Evolutionary conservation across 345 rosid genomes (phyloP), one percentile per base, ranked within the genome.

Genomic region (Tarenaya hassleriana): DNA sequence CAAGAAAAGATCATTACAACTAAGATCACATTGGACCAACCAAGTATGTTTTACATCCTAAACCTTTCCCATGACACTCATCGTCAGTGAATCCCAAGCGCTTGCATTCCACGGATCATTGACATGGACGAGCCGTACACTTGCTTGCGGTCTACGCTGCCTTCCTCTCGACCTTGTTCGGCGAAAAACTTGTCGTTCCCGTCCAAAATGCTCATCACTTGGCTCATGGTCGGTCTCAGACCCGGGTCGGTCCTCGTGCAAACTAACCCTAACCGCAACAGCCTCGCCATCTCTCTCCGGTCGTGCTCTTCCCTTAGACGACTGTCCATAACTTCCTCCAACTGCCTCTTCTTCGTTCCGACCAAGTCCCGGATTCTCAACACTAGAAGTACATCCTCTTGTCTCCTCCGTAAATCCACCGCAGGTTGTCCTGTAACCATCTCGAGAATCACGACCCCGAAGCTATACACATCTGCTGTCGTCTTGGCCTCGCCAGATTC

Each of bases 401-500:
- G 59, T 6, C 47, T 60, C 50, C 82, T 70, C 62, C 84, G 70
- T 21, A 85, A 92, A 56, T 92, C 95, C 0, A 82, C 98, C 6
- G 96, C 96, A 45, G 81, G 79, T 47, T 79, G 94, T 19, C 98
- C 98, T 1, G 78, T 88, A 47, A 92, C 69, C 69, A 88, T 76
- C 80, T 92, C 98, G 1, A 88, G 95, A 24, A 88, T 69, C 53
- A 88, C 81, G 54, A 92, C 81, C 0, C 97, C 95, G 18, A 88
- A 88, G 75, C 98, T 83, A 43, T 92, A 88, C 4, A 92, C 78
- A 70, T 92, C 98, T 0, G 83, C 88, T 66, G 73, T 69, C 7
- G 98, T 65, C 19, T 95, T 83, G 32, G 83, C 95, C 65, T 92
- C 94, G 0, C 96, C 98, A 0, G 84, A 75, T 43, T 85, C 88